Evolutionary conservation across 2,329 filamentous ascomycete genomes (phyloP).

Genomic region (Xenosphaeropsis pyriputrescens): DNA sequence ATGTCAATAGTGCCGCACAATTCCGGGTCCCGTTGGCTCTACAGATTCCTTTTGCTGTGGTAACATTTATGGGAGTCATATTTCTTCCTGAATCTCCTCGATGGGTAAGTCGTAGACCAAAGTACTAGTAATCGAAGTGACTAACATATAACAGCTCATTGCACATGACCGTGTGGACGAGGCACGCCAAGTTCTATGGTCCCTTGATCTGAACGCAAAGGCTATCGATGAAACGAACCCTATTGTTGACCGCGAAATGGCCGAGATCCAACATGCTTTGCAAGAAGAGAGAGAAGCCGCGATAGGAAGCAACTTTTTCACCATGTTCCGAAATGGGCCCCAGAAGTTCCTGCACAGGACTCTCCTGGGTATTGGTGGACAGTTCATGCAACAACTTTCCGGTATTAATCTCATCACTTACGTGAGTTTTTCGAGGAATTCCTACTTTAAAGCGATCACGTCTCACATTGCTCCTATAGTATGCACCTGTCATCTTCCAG

Average conservation of each 20-base stretch:
- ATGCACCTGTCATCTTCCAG: slow-evolving; percentile 31
- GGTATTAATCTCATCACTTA: slow-evolving; percentile 22
- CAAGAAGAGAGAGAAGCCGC: slow-evolving; percentile 27
- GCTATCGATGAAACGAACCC: slow-evolving; percentile 25
- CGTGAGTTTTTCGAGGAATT: neutral
- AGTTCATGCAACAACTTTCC: slow-evolving; percentile 29
- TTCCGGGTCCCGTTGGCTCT: slow-evolving; percentile 37
- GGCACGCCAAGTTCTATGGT: slow-evolving; percentile 11
- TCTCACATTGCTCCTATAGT: slow-evolving; percentile 4
- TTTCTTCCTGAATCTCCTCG: slow-evolving; percentile 22
- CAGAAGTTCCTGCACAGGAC: slow-evolving; percentile 17
- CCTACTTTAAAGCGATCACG: too few relatives aligned
- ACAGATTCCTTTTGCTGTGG: slow-evolving; percentile 17
- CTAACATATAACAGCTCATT: too few relatives aligned
- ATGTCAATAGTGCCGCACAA: slow-evolving; percentile 19
- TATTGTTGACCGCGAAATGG: slow-evolving; percentile 34
- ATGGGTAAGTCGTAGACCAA: too few relatives aligned
- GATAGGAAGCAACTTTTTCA: slow-evolving; percentile 5
- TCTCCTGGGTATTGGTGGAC: slow-evolving; percentile 25
- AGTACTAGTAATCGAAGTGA: too few relatives aligned
- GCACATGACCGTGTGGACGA: slow-evolving; percentile 16
- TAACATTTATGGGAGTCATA: slow-evolving; percentile 2
- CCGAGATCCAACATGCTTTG: slow-evolving; percentile 29
- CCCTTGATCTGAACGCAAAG: slow-evolving; percentile 12
- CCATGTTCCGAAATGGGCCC: slow-evolving; percentile 11